These are phyloP conservation scores for Mangifera indica DNA, from an alignment of 345 rosid genomes.

Conservation along the genomic window DNA sequence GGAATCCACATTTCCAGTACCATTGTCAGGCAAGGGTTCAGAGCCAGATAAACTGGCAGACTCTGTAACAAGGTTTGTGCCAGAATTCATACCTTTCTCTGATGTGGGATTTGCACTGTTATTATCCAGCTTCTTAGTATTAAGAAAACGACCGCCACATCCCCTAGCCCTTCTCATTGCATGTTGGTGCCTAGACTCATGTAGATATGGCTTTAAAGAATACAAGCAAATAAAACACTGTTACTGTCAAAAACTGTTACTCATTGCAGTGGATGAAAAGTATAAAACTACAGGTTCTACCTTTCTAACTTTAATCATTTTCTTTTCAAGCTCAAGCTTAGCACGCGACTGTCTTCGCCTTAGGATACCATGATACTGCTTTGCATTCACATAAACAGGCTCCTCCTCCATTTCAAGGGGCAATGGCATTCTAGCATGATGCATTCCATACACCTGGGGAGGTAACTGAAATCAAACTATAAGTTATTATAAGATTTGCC, in stretches of 20 bases:
- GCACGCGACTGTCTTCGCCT: slow-evolving; percentile 69
- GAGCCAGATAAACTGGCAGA: slow-evolving; percentile 26
- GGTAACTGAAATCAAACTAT: slow-evolving; percentile 29
- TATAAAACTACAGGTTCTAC: slow-evolving; percentile 21
- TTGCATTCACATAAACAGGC: slow-evolving; percentile 75
- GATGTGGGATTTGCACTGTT: slow-evolving; percentile 24
- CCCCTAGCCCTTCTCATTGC: slow-evolving; percentile 77
- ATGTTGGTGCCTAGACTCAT: slow-evolving; percentile 75
- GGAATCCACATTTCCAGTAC: slow-evolving; percentile 20
- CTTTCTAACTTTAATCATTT: slow-evolving; percentile 58
- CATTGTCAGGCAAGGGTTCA: slow-evolving; percentile 20
- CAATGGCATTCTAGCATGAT: slow-evolving; percentile 60
- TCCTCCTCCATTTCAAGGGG: slow-evolving; percentile 71
- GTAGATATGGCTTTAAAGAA: slow-evolving; percentile 66
- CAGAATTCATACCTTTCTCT: slow-evolving; percentile 26
- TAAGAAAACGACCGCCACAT: slow-evolving; percentile 68
- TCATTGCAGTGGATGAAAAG: neutral
- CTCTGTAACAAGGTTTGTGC: slow-evolving; percentile 20
- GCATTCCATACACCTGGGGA: slow-evolving; percentile 48
- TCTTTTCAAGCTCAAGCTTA: slow-evolving; percentile 67
- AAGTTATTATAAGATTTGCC: slow-evolving; percentile 1
- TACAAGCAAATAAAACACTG: slow-evolving; percentile 8
- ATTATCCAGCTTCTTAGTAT: slow-evolving; percentile 43
- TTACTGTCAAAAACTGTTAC: neutral
- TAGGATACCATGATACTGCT: slow-evolving; percentile 70